A percentile compares a stretch with the other conserved stretches of the same genome.
Conservation (phyloP, 2,329 filamentous ascomycete genomes). For the Claviceps sorghi region DNA sequence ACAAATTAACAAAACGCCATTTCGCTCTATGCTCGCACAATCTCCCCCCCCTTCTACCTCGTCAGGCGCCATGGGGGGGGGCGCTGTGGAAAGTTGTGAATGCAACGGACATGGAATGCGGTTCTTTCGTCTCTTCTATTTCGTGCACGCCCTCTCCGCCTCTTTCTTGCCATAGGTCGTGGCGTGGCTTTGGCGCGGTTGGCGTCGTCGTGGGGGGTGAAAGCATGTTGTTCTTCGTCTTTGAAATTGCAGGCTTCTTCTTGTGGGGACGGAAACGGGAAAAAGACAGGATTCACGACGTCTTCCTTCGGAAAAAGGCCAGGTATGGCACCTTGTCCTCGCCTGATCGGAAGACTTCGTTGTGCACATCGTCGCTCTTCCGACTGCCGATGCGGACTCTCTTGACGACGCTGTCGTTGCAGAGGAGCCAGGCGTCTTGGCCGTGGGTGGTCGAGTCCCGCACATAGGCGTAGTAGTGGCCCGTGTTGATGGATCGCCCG, state of each 20-base stretch:
- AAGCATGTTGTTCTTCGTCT: no score
- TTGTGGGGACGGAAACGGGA: background rate
- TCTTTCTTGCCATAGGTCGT: no score
- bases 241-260: no score
- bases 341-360: slow-evolving; percentile 24
- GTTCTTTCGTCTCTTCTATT: no score
- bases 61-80: background rate
- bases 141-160: no score
- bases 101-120: no score
- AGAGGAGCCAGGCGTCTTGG: slow-evolving; percentile 32
- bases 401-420: slow-evolving; percentile 30
- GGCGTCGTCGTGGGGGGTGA: no score
- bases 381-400: slow-evolving; percentile 27
- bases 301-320: slow-evolving; percentile 30
- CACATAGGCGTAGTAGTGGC: slow-evolving; percentile 68
- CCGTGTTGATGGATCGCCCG: slow-evolving; percentile 51
- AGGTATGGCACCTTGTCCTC: slow-evolving; percentile 30
- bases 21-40: slow-evolving; percentile 1
- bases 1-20: background rate
- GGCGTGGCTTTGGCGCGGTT: no score
- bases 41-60: background rate
- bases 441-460: slow-evolving; percentile 37
- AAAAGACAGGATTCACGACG: background rate
- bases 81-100: no score
- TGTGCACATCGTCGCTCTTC: slow-evolving; percentile 19